phyloP scores from a whole-genome alignment of 2,329 filamentous ascomycete species.

The Pestalotiopsis sp. region DNA sequence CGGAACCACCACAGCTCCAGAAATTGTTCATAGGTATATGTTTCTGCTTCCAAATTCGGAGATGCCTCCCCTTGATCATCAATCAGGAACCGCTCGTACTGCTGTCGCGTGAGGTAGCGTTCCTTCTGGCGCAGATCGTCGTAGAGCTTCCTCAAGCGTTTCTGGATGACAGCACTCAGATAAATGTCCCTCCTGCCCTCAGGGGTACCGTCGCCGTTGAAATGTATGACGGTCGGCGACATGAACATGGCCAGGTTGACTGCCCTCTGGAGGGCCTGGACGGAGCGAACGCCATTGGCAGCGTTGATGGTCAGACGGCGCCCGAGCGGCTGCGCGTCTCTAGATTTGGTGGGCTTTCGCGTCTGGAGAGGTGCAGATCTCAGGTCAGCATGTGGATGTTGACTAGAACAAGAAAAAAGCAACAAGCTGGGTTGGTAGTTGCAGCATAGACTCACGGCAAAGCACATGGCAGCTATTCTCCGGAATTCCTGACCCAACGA shows the following conservation, averaged over 20 bases:
- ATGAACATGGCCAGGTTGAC: conserved; percentile 32
- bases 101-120: conserved; percentile 36
- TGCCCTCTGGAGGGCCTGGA: conserved; percentile 33
- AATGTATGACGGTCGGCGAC: conserved; percentile 31
- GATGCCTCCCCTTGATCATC: conserved; percentile 48
- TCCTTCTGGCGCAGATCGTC: conserved; percentile 42
- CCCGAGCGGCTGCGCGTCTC: conserved; percentile 19
- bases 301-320: conserved; percentile 31
- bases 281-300: conserved; percentile 30
- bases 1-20: conserved; percentile 49
- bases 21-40: conserved; percentile 52
- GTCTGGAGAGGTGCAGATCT: not conserved
- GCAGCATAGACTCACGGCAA: conserved; percentile 5
- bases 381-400: not conserved
- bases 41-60: conserved; percentile 38
- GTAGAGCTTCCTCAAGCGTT: conserved; percentile 51
- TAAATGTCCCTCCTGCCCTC: conserved; percentile 36
- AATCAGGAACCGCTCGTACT: conserved; percentile 53
- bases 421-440: not conserved
- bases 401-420: too few relatives aligned
- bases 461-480: conserved; percentile 6
- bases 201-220: conserved; percentile 22
- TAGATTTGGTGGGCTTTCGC: conserved; percentile 9
- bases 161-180: conserved; percentile 51
- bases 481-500: not conserved